These are phyloP conservation scores for Malus fusca DNA, from an alignment of 306 rosid genomes.

Conservation along the genomic window DNA sequence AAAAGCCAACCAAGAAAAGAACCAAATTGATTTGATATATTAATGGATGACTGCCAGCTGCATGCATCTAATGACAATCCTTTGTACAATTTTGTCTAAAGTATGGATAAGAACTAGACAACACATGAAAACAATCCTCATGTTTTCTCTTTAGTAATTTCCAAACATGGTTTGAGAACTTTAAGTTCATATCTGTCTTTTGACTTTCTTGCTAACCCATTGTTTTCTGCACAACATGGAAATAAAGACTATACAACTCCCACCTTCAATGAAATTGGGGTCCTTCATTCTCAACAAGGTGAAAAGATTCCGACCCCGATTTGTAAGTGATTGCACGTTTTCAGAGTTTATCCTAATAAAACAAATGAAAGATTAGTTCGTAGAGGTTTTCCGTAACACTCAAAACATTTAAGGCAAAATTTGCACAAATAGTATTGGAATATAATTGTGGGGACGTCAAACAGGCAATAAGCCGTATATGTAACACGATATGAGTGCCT, in stretches of 20 bases:
- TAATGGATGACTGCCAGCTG: constrained; percentile 36
- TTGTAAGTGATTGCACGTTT: not conserved
- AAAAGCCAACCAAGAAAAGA: not conserved
- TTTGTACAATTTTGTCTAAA: constrained; percentile 11
- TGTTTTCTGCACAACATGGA: not conserved
- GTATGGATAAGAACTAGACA: not conserved
- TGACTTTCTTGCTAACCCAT: constrained; percentile 7
- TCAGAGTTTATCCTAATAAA: not conserved
- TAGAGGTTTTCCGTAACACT: not conserved
- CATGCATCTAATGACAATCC: constrained; percentile 5
- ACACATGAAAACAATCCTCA: not conserved
- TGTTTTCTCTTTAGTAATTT: not conserved
- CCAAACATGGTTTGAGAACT: not conserved
- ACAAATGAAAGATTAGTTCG: not conserved
- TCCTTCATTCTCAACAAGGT: not conserved
- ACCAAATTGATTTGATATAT: constrained; percentile 11
- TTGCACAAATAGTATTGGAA: no score
- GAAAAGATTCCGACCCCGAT: not conserved
- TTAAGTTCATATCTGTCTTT: not conserved
- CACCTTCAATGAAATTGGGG: not conserved
- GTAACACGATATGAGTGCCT: not conserved
- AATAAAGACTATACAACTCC: not conserved
- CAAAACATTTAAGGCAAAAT: not conserved
- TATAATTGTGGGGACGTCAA: not conserved
- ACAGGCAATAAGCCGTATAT: no score